These are phyloP conservation scores for Clonostachys sp. DNA, from an alignment of 2,329 filamentous ascomycete genomes.

Conservation along the genomic window DNA sequence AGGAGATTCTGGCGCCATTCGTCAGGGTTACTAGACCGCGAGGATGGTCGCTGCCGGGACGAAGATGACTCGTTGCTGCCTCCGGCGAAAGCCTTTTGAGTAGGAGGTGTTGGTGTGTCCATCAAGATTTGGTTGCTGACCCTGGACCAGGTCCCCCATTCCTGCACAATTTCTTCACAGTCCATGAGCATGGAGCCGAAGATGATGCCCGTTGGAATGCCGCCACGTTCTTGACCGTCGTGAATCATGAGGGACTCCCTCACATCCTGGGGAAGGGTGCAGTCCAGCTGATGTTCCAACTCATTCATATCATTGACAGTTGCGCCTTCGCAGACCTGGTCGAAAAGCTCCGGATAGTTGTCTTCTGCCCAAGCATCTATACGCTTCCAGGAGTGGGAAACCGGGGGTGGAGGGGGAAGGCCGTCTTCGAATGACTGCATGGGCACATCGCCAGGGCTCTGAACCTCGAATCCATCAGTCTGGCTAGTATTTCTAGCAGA, in stretches of 20 bases:
- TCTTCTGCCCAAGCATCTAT: constrained; percentile 94
- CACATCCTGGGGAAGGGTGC: constrained; percentile 87
- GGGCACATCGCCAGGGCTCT: constrained; percentile 77
- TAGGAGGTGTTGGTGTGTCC: constrained; percentile 57
- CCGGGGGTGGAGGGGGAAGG: constrained; percentile 81
- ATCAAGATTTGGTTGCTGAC: constrained; percentile 88
- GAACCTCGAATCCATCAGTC: constrained; percentile 64
- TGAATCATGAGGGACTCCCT: constrained; percentile 87
- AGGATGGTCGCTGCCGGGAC: constrained; percentile 49
- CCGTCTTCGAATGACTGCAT: constrained; percentile 97
- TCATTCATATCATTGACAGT: constrained; percentile 96
- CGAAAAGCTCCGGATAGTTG: constrained; percentile 89
- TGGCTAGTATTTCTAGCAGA: constrained; percentile 62
- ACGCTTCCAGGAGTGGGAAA: constrained; percentile 85
- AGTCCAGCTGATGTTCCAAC: constrained; percentile 91
- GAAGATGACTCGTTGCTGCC: constrained; percentile 65
- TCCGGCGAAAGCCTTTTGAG: constrained; percentile 65
- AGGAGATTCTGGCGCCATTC: constrained; percentile 81
- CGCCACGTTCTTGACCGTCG: constrained; percentile 95
- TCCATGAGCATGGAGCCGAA: constrained; percentile 95
- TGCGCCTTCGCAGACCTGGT: constrained; percentile 88
- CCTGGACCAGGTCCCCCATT: constrained; percentile 93
- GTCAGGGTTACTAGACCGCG: constrained; percentile 50
- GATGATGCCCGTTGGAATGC: constrained; percentile 84
- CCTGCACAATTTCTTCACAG: constrained; percentile 96